A percentile compares a stretch with the other conserved stretches of the same genome.
Conservation (phyloP, 2,329 filamentous ascomycete genomes). For the Ustulina deusta region DNA sequence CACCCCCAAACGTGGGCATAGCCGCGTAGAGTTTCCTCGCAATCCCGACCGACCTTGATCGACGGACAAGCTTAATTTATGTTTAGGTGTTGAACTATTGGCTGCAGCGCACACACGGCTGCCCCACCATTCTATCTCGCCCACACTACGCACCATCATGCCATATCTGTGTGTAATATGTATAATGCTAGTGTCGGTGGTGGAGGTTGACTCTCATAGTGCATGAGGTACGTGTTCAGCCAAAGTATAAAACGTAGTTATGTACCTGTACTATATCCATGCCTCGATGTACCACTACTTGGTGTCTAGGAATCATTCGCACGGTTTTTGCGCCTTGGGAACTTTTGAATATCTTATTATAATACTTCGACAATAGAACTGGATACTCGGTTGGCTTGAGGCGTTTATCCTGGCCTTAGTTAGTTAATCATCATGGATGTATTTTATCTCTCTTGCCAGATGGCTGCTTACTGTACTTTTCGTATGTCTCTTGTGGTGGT, state of each 20-base stretch:
- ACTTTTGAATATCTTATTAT: background rate
- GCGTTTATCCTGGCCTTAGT: background rate
- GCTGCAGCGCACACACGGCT: too few species aligned
- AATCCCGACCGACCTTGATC: background rate
- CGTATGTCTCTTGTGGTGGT: background rate
- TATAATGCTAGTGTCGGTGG: too few species aligned
- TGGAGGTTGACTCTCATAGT: too few species aligned
- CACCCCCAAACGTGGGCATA: slow-evolving; percentile 5
- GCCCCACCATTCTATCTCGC: slow-evolving; percentile 2
- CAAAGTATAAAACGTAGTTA: slow-evolving; percentile 1
- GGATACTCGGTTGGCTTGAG: background rate
- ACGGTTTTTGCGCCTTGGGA: background rate
- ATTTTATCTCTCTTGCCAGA: background rate
- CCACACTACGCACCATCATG: too few species aligned
- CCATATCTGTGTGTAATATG: too few species aligned
- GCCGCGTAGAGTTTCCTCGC: background rate
- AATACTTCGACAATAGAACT: background rate
- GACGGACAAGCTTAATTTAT: background rate
- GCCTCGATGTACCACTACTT: background rate
- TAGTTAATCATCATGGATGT: background rate
- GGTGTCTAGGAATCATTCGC: background rate
- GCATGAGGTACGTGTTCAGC: background rate
- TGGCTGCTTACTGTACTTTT: background rate
- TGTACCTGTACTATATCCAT: background rate
- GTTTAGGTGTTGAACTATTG: background rate